Percentiles rank a stretch among this genome's conserved stretches.
Evolutionary conservation across 331 rosid genomes (phyloP).

Genomic region (Prunus yedoensis): DNA sequence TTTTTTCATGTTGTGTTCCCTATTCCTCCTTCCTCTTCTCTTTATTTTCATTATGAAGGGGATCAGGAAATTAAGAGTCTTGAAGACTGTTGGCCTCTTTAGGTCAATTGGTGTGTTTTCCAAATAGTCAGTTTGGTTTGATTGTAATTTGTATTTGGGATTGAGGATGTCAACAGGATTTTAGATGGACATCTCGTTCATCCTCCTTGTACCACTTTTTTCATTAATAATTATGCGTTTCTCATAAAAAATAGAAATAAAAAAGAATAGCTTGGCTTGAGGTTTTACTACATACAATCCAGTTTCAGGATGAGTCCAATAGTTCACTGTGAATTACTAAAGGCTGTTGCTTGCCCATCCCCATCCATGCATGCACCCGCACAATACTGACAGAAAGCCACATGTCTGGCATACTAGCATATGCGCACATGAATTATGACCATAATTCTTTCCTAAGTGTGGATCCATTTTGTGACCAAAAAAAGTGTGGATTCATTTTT

Average conservation of each 20-base stretch:
- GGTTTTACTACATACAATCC: not conserved
- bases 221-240: not conserved
- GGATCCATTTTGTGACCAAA: conserved; percentile 3
- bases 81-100: too few species aligned
- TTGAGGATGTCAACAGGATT: not conserved
- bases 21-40: not conserved
- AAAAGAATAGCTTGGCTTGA: not conserved
- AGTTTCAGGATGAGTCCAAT: not conserved
- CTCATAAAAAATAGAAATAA: not conserved
- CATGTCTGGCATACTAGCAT: not conserved
- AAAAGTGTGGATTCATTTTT: conserved; percentile 18
- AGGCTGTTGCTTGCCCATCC: not conserved
- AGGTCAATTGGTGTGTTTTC: not conserved
- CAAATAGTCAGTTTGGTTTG: not conserved
- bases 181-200: not conserved
- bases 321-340: not conserved
- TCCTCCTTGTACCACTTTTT: not conserved
- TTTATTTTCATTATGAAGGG: too few species aligned
- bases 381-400: not conserved
- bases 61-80: not conserved
- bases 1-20: conserved; percentile 5
- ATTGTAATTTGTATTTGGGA: not conserved
- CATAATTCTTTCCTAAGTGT: conserved; percentile 15
- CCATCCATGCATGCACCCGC: not conserved
- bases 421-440: not conserved